Conservation (phyloP, 768 basidiomycete species). For the Termitomyces heimii region DNA sequence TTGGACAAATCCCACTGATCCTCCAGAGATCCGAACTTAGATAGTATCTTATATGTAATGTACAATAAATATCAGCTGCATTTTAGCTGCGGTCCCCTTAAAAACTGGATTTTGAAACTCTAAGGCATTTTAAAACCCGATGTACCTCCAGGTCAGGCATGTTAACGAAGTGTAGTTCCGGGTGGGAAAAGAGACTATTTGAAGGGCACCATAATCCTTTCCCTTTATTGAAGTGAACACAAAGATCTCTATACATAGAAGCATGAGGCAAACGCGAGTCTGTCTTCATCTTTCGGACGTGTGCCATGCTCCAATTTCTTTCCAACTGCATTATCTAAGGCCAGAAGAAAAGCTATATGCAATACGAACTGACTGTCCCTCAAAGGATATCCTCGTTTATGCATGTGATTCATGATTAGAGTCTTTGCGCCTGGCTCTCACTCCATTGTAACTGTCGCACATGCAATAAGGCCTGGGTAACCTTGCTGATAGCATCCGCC, state of each 20-base stretch:
- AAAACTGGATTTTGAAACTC: too few relatives aligned
- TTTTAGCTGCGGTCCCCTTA: too few relatives aligned
- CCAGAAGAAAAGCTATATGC: not conserved
- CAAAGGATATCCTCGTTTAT: not conserved
- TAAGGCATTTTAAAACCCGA: too few relatives aligned
- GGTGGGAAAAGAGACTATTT: not conserved
- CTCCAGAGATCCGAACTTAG: too few relatives aligned
- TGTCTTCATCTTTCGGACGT: not conserved
- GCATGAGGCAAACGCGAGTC: too few relatives aligned
- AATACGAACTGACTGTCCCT: not conserved
- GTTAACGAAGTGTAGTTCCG: not conserved
- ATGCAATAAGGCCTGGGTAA: conserved; percentile 54
- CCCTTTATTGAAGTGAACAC: not conserved
- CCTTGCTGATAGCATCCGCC: conserved; percentile 67
- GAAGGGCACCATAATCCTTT: not conserved
- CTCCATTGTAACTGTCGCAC: conserved; percentile 52
- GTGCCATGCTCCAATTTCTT: not conserved
- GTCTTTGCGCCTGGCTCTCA: conserved; percentile 26
- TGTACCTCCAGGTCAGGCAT: not conserved
- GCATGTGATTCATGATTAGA: not conserved
- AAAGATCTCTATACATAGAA: conserved; percentile 1
- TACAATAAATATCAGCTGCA: too few relatives aligned
- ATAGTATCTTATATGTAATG: too few relatives aligned
- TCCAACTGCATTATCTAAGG: not conserved
- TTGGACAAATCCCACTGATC: too few relatives aligned